These are phyloP conservation scores for Discostella pseudostelligera DNA, from an alignment of 108 stramenopile genomes.

Conservation along the genomic window DNA sequence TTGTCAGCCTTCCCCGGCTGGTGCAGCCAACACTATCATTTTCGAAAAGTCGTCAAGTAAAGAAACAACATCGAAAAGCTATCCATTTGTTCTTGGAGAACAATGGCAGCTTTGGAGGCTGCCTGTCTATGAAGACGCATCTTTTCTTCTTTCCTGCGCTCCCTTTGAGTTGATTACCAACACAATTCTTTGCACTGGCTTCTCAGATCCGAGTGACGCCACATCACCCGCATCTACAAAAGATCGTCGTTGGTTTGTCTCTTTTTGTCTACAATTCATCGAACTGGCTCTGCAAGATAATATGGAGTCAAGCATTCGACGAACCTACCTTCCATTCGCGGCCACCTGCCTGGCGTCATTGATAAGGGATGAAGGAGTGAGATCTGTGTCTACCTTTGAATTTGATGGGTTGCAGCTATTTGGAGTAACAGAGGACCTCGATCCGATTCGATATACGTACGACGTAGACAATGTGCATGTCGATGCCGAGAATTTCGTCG, in stretches of 20 bases:
- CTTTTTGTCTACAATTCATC: slow-evolving; percentile 39
- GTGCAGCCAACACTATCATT: background rate
- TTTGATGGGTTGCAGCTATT: slow-evolving; percentile 36
- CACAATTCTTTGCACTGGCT: slow-evolving; percentile 17
- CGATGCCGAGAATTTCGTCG: slow-evolving; percentile 3
- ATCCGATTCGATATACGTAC: slow-evolving; percentile 11
- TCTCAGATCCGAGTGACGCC: slow-evolving; percentile 21
- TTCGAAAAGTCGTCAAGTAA: background rate
- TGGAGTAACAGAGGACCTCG: slow-evolving; percentile 32
- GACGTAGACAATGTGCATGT: slow-evolving; percentile 11
- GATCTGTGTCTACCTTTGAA: slow-evolving; percentile 30
- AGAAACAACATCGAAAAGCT: background rate
- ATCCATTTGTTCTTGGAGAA: slow-evolving; percentile 49
- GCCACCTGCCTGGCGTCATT: slow-evolving; percentile 32
- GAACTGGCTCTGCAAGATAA: slow-evolving; percentile 25
- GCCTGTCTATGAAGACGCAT: slow-evolving; percentile 51
- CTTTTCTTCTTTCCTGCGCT: slow-evolving; percentile 36
- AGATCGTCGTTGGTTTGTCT: slow-evolving; percentile 35
- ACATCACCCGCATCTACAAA: background rate
- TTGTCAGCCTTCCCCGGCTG: slow-evolving; percentile 16
- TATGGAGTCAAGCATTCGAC: slow-evolving; percentile 25
- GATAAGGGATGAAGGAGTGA: slow-evolving; percentile 30
- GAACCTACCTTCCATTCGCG: slow-evolving; percentile 40
- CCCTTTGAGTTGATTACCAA: slow-evolving; percentile 60
- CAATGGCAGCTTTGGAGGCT: slow-evolving; percentile 57